Evolutionary conservation across 805 yeast species (phyloP).

Genomic region (Pichia phayaonensis): DNA sequence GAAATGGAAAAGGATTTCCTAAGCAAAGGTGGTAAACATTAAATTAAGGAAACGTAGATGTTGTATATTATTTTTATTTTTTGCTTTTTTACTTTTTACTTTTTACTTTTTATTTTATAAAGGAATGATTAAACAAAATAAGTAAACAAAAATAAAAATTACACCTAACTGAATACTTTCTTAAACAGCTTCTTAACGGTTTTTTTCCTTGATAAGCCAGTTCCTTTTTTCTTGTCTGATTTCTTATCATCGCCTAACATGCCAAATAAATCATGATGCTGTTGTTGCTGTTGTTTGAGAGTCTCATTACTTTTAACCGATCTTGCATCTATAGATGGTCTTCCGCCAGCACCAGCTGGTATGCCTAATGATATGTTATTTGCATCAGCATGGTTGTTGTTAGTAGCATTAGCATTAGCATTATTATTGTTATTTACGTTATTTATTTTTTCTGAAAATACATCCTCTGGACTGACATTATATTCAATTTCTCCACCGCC

Average conservation of each 20-base stretch:
- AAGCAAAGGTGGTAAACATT: conserved; percentile 22
- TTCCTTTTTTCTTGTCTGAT: not conserved
- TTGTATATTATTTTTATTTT: too few relatives aligned
- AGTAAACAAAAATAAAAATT: not conserved
- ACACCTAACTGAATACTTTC: conserved; percentile 6
- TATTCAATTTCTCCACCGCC: not conserved
- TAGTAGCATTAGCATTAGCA: too few relatives aligned
- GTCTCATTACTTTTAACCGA: not conserved
- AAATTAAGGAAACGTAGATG: too few relatives aligned
- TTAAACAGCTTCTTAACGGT: conserved; percentile 7
- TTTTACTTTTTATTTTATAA: too few relatives aligned
- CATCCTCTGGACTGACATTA: not conserved
- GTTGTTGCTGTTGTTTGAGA: not conserved
- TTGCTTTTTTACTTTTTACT: too few relatives aligned
- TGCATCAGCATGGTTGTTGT: too few relatives aligned
- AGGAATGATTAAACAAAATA: too few relatives aligned
- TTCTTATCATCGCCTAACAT: not conserved
- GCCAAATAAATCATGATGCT: not conserved
- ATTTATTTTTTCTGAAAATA: not conserved
- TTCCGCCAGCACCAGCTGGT: not conserved
- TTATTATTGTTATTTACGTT: too few relatives aligned
- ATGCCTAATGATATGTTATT: not conserved
- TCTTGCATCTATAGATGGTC: not conserved
- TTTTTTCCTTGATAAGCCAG: not conserved
- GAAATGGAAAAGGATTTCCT: conserved; percentile 63